Percentiles rank a stretch among this genome's conserved stretches.
phyloP scores from a whole-genome alignment of 108 stramenopile species.

The Nitzschia putrida region DNA sequence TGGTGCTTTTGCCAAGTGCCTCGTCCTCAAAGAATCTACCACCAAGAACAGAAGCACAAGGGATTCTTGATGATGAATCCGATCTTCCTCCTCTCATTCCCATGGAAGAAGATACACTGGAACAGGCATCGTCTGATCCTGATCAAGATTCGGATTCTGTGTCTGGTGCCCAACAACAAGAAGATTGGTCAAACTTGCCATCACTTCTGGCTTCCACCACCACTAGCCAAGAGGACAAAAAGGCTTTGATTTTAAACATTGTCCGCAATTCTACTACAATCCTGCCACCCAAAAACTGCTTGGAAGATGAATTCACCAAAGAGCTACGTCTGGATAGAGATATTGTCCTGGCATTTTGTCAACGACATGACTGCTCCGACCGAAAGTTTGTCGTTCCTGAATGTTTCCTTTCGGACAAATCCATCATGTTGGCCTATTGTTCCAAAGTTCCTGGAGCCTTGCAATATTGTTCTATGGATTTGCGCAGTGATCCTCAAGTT shows the following conservation, averaged over 20 bases:
- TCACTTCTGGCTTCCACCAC: too few species aligned
- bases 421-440: conserved; percentile 46
- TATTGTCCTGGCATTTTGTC: conserved; percentile 40
- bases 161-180: too few species aligned
- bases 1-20: too few species aligned
- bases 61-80: too few species aligned
- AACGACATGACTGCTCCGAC: conserved; percentile 26
- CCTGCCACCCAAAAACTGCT: conserved; percentile 32
- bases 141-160: too few species aligned
- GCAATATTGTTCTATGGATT: conserved; percentile 33
- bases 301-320: conserved; percentile 37
- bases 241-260: conserved; percentile 33
- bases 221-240: too few species aligned
- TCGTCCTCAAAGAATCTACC: too few species aligned
- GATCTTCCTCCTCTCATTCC: too few species aligned
- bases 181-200: too few species aligned
- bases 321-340: conserved; percentile 30
- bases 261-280: conserved; percentile 10
- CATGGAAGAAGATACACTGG: too few species aligned
- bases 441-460: conserved; percentile 30
- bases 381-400: conserved; percentile 24
- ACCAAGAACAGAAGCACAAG: too few species aligned
- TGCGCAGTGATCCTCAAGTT: conserved; percentile 25
- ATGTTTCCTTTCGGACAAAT: conserved; percentile 25
- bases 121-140: too few species aligned